Base-by-base conservation (phyloP, 148 eudicot genomes). In the Spergularia marina region DNA sequence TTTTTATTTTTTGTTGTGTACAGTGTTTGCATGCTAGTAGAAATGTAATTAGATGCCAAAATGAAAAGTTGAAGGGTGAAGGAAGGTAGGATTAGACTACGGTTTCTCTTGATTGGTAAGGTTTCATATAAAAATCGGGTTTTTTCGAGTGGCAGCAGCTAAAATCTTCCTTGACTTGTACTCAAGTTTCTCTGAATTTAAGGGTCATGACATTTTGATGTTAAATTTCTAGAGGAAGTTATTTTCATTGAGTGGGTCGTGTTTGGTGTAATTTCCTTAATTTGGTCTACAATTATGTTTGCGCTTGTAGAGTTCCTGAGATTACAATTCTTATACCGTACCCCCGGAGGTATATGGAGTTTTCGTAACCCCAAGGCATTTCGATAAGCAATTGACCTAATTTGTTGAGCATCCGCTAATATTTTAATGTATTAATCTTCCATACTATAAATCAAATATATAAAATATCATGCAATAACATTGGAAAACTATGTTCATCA, bases 201-300 rank as follows among this genome's bases (percentile, higher is more conserved):
- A n/a, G 30, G 54, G 59, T 57, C 72, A 66, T 75, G 18, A 23
- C 65, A 54, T 66, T 65, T 40, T 18, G 23, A 55, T 65, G 71
- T 10, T 12, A 21, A 34, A 20, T 65, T 44, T 55, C 10, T 55
- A 25, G 65, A 67, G 39, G 39, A 44, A 56, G 10, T 41, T 41
- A 34, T 30, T 74, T 64, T 47, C 2, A 52, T 65, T 40, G 40
- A 10, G 70, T 74, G 49, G 77, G 54, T 23, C 65, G 15, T 74
- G 55, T 61, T 47, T 74, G 66, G 1, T 40, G 65, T 72, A 70
- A 44, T 9, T 51, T 68, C 14, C 14, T 1, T 62, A 13, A 25
- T 30, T 62, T 39, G 41, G 66, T 14, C 7, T 5, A 44, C 10
- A 44, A 34, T 63, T 16, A 63, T 30, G 44, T 63, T 11, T 63